Evolutionary conservation across 2,329 filamentous ascomycete species (phyloP), one percentile per base, ranked within the genome.

Genomic region (Scleromitrula shiraiana): DNA sequence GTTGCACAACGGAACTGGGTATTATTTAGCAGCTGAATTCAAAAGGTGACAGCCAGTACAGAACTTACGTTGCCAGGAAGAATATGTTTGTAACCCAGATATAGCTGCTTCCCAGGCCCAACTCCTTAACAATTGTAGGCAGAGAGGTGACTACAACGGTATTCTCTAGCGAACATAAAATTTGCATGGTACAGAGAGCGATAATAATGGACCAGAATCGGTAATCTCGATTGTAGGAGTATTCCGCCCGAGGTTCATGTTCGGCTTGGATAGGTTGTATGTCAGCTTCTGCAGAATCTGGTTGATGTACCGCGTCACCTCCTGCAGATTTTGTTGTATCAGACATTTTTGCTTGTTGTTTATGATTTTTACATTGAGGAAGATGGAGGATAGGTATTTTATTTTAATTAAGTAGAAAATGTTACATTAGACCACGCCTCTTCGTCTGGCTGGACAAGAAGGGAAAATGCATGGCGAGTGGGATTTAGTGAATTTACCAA

Each of bases 11-110:
- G 10, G 50, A 32, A 9, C 37, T 27, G 4, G 26, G 26, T 29
- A 29, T 29, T 29, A 12, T 29, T 29, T 29, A 29, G 26, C 26
- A 29, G 12, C 12, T 7, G 26, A 29, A 29, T 29, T 12, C 26
- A 29, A 10, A 39, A 8, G 19, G 22, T 7, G 22, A 39, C 14
- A 12, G 26, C 12, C 3, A 15, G 3, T 24, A 2, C 3, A 26
- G 8, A 10, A 26, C 37, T 40, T 17, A 40, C 14, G 22, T 23
- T 19, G 41, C 36, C 7, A 52, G n/a, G 27, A 46, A 30, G 30
- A 40, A 53, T 24, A 36, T 29, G 23, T 53, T 48, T 7, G 43
- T 37, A 6, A 44, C 37, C 48, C 50, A 53, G 39, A 53, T 43
- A 26, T 47, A 47, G 19, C 29, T 19, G 7, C 23, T 33, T 3